Base-by-base conservation (phyloP, 192 early-diverging fungal genomes). In the Umbelopsis ramanniana region DNA sequence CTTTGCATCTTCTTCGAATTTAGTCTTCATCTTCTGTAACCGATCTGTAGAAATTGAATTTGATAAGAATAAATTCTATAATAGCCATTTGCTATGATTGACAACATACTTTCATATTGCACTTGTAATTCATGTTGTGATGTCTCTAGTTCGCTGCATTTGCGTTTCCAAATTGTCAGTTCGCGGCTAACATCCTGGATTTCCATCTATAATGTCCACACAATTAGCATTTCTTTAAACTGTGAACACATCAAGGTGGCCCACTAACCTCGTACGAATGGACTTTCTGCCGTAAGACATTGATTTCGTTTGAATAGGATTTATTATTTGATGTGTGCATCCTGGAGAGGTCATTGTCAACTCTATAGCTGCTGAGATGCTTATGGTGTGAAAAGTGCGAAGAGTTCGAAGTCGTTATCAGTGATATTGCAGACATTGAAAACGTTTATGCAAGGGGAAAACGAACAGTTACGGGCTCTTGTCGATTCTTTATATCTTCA, bases 1-100 rank as follows among this genome's bases (percentile, higher is more conserved):
- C 33, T 63, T 63, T 63, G 57, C 19, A 26, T 63, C 57, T 63
- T 63, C 57, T 35, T 63, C 57, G n/a, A 37, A 63, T 63, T 63
- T 63, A 19, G 57, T 37, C n/a, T 63, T 63, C 8, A 63, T 63
- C 19, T 63, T 63, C 33, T 63, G 26, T 14, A 63, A 19, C 12
- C 57, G 57, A 37, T 29, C 57, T 63, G n/a, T 0, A 12, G 14
- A 11, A 6, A 1, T 4, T 6, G 35, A 37, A 5, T 6, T 63
- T 35, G 57, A 63, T 11, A 2, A 37, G 26, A 37, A 19, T 37
- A n/a, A 37, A 5, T 19, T 12, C 4, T 37, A 17, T 37, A 33
- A 3, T 1, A 3, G 21, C 3, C 19, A 26, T 63, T 17, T 29
- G 0, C 29, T 2, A 14, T 63, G 33, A 12, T 19, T 0, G n/a